Evolutionary conservation across 805 yeast genomes (phyloP), one percentile per base, ranked within the genome.

Genomic region (Hanseniaspora meyeri): DNA sequence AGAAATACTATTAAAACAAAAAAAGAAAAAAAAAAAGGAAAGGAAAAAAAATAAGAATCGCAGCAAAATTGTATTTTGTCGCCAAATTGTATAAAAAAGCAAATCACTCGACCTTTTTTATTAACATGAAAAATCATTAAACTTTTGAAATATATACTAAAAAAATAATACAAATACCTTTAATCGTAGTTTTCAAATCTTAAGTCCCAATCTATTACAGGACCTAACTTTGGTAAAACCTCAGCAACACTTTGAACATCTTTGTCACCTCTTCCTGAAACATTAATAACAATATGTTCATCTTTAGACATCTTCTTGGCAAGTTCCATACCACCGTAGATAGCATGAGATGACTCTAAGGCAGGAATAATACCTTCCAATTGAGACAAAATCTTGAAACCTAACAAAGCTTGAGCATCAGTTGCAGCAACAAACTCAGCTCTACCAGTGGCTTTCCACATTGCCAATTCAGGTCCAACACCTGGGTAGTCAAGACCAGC

Each of bases 401-500:
- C 99, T 61, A 80, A 78, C 61, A 93, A 75, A 34, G 97, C 97
- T 68, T 93, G 82, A n/a, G 95, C 89, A 70, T 93, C 96, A 37
- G 95, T 87, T 57, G 95, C 97, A 48, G 96, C 95, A 49, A 83
- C 71, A 66, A 91, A 93, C 57, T 84, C 75, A 9, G 95, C 98
- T 66, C 99, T 82, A 31, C 97, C 97, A 59, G 85, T 83, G 55
- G 84, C 83, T 71, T 91, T 91, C 97, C 97, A 93, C 68, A 77
- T 80, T 1, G 97, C 95, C 63, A 93, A 77, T 72, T 93, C 97
- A 36, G 99, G 99, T 47, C 99, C 99, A 49, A 93, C 99, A 72
- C 97, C 99, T 29, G 99, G 99, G 69, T 93, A 93, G 72, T 93
- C 99, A 65, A 93, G 77, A 62, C 99, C 99, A 42, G 99, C 99